These are phyloP conservation scores for Trametopsis cervina DNA, from an alignment of 768 basidiomycete species.

Conservation along the genomic window DNA sequence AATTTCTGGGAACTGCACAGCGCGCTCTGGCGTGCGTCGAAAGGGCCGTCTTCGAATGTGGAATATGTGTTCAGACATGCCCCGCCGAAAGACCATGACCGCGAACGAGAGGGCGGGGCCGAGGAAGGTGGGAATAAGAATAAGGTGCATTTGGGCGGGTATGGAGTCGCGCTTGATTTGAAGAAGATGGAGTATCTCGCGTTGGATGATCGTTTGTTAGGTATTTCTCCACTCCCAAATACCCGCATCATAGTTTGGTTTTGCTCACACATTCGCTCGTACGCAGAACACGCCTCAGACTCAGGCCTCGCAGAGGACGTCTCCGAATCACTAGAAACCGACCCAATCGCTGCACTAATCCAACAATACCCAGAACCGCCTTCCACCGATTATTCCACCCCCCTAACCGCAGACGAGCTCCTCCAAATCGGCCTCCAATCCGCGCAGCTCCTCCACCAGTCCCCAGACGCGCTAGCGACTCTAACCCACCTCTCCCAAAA, in stretches of 20 bases:
- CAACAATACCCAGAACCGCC: slow-evolving; percentile 23
- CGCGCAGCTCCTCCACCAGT: slow-evolving; percentile 64
- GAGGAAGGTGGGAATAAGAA: slow-evolving; percentile 16
- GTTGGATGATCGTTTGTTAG: slow-evolving; percentile 67
- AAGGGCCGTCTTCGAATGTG: slow-evolving; percentile 38
- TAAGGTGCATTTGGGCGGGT: slow-evolving; percentile 65
- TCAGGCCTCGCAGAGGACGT: neutral
- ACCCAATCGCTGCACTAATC: slow-evolving; percentile 18
- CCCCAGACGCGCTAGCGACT: slow-evolving; percentile 42
- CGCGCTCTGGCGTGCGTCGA: slow-evolving; percentile 48
- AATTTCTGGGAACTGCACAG: slow-evolving; percentile 69
- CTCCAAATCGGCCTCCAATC: slow-evolving; percentile 64
- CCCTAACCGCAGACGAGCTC: slow-evolving; percentile 33
- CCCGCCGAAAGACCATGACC: slow-evolving; percentile 29
- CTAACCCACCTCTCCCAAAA: slow-evolving; percentile 74
- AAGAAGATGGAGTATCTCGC: slow-evolving; percentile 98
- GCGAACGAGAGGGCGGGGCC: too few relatives aligned
- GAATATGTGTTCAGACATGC: slow-evolving; percentile 75
- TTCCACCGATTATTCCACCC: slow-evolving; percentile 14
- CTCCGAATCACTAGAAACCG: slow-evolving; percentile 10
- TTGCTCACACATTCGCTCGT: neutral
- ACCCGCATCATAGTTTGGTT: neutral
- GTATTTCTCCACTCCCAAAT: slow-evolving; percentile 14
- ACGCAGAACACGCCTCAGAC: too few relatives aligned
- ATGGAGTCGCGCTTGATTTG: slow-evolving; percentile 85